Base-by-base conservation (phyloP, 331 rosid genomes). In the Spiraea crenata region DNA sequence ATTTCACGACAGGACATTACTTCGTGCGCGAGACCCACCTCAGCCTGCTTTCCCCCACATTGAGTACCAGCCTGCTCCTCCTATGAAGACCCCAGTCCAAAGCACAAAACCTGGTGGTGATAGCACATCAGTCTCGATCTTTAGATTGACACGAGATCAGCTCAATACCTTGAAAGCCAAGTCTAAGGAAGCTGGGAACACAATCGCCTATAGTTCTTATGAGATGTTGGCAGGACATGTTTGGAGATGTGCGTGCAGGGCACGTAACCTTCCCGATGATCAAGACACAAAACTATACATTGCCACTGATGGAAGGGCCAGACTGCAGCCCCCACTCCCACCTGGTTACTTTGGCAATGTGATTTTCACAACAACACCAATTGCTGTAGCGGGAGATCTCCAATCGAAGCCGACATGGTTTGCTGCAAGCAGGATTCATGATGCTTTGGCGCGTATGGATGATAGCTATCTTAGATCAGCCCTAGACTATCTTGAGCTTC, bases 271-370 rank as follows among this genome's bases (percentile, higher is more conserved):
- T 3, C 82, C 92, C 0, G 85, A 77, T 2, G 95, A 87, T 73
- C 99, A 93, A 75, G 96, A 84, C 17, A 86, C 91, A 25, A 93
- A 93, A 57, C 52, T 93, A 70, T 91, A 85, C 71, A 87, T 93
- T 64, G 92, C 96, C 35, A 89, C 95, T 6, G 96, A 91, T 73
- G 99, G 97, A 67, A 74, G 99, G 82, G 58, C 91, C 45, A 89
- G 99, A 67, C 45, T 93, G 82, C 86, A 79, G 47, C 99, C 99
- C 7, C 83, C 86, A 2, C 95, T 89, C 42, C 99, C 97, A 39
- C 89, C 81, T 0, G 96, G 99, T 34, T 93, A 91, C 83, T 93
- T 91, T 44, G 99, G 99, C 63, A 93, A 91, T 54, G 99, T 89
- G 58, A 89, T 93, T 17, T 93, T 89, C 85, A 91, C 97, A 1